Evolutionary conservation across 1,139 yeast species (phyloP), one percentile per base, ranked within the genome.

Genomic region (Kodamaea anthophila): DNA sequence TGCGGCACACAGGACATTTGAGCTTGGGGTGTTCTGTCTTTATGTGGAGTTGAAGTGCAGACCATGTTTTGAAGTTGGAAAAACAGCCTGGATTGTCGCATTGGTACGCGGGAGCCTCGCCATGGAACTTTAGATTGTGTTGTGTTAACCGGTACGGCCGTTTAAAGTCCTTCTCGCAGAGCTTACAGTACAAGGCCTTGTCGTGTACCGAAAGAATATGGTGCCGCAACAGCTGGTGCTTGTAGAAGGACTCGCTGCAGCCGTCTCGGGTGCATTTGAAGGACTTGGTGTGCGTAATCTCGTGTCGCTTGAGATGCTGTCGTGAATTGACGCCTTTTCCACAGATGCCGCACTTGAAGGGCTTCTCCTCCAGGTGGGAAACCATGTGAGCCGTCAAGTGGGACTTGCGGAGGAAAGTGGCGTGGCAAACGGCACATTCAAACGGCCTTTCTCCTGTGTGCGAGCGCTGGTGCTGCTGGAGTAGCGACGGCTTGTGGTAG

Each of bases 221-320:
- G 32, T 80, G 81, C 30, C 86, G 64, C 33, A 87, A 63, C 21
- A 87, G 81, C 36, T 83, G 86, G 51, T 83, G 88, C 42, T 84
- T 83, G 47, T 78, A 74, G 46, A 86, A 88, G 0, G 77, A 58
- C 43, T 77, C 84, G 0, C 44, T 41, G 49, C 98, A 91, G 4
- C 62, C 72, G 20, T 69, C 76, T 41, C 68, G 63, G 2, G 70
- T 58, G 49, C 96, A 87, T 30, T 49, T 45, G 47, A 77, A 80
- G 0, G 88, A 74, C 41, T 78, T 78, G 4, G 77, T 73, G 52
- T 87, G 96, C 9, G 94, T 79, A 15, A 72, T 63, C 48, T 69
- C 88, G 51, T 91, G 99, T 34, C 96, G 67, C 41, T 72, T 74
- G 39, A 87, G 60, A 50, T 88, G 97, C 56, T 91, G 98, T 29